Evolutionary conservation across 441 rosid genomes (phyloP).

Genomic region (Corymbia citriodora): DNA sequence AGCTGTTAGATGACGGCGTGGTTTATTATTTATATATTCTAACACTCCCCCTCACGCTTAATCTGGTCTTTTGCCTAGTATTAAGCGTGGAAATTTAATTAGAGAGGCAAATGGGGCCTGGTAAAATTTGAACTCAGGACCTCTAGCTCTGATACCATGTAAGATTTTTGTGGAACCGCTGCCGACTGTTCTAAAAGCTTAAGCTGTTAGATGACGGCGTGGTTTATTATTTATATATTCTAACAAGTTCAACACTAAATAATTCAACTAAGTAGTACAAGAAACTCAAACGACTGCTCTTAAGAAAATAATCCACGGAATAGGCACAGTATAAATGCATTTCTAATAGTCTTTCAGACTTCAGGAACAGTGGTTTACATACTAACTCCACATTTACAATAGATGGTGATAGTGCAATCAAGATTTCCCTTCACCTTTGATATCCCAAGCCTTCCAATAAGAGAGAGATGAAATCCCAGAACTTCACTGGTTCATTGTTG

Average conservation of each 20-base stretch:
- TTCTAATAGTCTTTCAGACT: background rate
- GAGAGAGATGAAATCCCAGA: constrained; percentile 68
- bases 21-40: no score
- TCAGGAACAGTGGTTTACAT: background rate
- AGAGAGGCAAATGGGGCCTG: no score
- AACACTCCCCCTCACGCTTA: no score
- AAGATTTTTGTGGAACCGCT: no score
- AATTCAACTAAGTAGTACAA: background rate
- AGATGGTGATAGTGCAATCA: background rate
- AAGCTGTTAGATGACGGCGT: no score
- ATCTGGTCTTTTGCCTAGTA: no score
- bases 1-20: no score
- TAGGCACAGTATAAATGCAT: background rate
- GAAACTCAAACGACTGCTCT: background rate
- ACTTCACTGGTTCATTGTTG: constrained; percentile 64
- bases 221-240: no score
- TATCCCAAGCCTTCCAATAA: constrained; percentile 72
- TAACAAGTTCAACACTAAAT: background rate
- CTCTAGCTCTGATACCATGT: no score
- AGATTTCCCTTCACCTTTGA: constrained; percentile 52
- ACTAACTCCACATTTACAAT: background rate
- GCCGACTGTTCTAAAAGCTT: no score
- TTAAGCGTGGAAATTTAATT: no score
- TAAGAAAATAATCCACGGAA: background rate
- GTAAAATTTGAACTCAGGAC: no score